Percentiles rank a stretch among this genome's conserved stretches.
Evolutionary conservation across 805 yeast genomes (phyloP).

Genomic region (Brettanomyces bruxellensis): DNA sequence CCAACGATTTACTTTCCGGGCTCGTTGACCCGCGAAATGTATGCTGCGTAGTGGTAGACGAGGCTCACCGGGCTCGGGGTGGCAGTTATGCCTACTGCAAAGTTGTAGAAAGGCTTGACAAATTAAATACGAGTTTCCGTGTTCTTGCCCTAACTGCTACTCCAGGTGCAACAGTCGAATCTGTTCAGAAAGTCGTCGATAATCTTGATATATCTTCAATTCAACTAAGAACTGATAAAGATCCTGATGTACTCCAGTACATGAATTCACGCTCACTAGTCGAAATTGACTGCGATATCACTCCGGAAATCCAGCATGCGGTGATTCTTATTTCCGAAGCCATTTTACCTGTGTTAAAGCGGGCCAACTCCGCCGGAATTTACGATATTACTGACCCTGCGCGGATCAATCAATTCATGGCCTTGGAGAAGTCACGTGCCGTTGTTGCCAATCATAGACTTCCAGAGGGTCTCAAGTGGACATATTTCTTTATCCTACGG

Average conservation of each 20-base stretch:
- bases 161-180: conserved; percentile 81
- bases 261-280: conserved; percentile 61
- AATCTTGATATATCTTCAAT: conserved; percentile 66
- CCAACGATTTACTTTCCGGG: conserved; percentile 76
- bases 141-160: conserved; percentile 90
- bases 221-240: conserved; percentile 80
- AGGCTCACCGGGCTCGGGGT: conserved; percentile 91
- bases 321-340: conserved; percentile 53
- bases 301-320: conserved; percentile 46
- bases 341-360: conserved; percentile 52
- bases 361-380: conserved; percentile 55
- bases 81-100: conserved; percentile 74
- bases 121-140: conserved; percentile 61
- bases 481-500: conserved; percentile 51
- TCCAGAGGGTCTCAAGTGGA: conserved; percentile 70
- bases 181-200: conserved; percentile 76
- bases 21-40: conserved; percentile 66
- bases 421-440: conserved; percentile 59
- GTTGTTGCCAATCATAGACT: conserved; percentile 43
- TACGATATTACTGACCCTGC: conserved; percentile 60
- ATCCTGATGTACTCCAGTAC: conserved; percentile 71
- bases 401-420: conserved; percentile 58
- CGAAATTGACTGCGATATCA: conserved; percentile 45
- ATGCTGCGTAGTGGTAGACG: conserved; percentile 79
- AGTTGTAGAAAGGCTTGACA: conserved; percentile 57